These are phyloP conservation scores for Trichoderma atrobrunneum DNA, from an alignment of 2,329 filamentous ascomycete genomes.

Conservation along the genomic window DNA sequence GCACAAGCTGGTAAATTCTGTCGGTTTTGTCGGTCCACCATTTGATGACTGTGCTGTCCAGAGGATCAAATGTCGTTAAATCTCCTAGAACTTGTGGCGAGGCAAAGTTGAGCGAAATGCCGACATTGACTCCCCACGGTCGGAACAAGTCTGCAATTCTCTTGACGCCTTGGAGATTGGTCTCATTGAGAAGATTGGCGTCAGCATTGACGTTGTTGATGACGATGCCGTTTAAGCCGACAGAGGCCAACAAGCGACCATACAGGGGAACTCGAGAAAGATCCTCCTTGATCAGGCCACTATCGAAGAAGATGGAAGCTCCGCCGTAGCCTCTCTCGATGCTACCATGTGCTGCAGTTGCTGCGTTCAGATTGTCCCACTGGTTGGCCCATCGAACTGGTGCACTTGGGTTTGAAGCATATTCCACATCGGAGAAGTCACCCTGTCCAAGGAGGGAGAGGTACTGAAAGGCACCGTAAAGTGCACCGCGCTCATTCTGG, in stretches of 20 bases:
- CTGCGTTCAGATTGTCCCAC: conserved; percentile 62
- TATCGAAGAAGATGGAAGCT: conserved; percentile 64
- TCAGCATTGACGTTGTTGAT: conserved; percentile 74
- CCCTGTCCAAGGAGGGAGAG: conserved; percentile 58
- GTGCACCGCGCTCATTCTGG: conserved; percentile 14
- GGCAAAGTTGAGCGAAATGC: conserved; percentile 66
- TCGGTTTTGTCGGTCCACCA: conserved; percentile 63
- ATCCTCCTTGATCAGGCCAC: conserved; percentile 53
- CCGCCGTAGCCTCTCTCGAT: conserved; percentile 69
- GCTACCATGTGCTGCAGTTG: conserved; percentile 37
- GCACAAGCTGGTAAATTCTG: conserved; percentile 57
- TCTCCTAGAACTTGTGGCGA: conserved; percentile 54
- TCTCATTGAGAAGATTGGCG: conserved; percentile 49
- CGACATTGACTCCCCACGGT: conserved; percentile 64
- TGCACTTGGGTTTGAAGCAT: conserved; percentile 54
- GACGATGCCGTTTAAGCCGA: conserved; percentile 63
- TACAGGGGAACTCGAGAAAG: conserved; percentile 60
- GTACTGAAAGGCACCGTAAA: conserved; percentile 11
- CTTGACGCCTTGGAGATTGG: conserved; percentile 60
- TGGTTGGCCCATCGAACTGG: conserved; percentile 69
- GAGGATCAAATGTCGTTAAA: conserved; percentile 62
- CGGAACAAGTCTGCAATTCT: conserved; percentile 63
- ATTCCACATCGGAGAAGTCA: conserved; percentile 47
- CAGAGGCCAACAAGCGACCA: conserved; percentile 63
- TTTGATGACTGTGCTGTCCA: conserved; percentile 55